Conservation (phyloP, 2,329 filamentous ascomycete genomes). For the Rhexocercosporidium sp. region DNA sequence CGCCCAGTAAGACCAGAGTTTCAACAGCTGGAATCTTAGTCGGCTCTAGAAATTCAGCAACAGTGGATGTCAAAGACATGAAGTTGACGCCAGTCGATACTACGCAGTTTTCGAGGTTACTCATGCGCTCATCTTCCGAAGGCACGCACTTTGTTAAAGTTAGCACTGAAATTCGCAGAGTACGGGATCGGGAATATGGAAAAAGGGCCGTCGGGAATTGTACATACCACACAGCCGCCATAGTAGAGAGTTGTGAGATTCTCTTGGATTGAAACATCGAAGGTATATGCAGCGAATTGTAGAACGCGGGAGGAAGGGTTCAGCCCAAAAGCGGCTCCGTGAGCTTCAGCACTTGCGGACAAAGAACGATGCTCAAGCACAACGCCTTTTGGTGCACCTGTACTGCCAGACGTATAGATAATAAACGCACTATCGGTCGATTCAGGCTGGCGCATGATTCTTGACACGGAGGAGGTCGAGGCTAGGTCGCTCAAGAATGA, state of each 20-base stretch:
- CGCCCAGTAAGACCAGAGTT: background rate
- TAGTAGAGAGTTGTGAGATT: background rate
- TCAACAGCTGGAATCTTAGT: background rate
- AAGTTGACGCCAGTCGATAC: background rate
- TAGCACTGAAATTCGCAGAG: too few relatives aligned
- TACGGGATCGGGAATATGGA: too few relatives aligned
- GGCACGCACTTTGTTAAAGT: background rate
- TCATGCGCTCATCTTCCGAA: background rate
- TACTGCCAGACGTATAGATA: background rate
- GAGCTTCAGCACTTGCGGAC: background rate
- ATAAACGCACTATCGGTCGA: background rate
- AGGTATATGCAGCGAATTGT: background rate
- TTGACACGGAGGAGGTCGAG: background rate
- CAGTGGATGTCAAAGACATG: background rate
- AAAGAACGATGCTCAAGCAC: background rate
- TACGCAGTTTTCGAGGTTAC: background rate
- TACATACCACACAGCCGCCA: background rate
- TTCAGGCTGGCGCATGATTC: too few relatives aligned
- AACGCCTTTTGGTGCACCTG: background rate
- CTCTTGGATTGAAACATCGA: background rate
- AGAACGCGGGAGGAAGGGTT: background rate
- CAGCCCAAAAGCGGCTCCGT: background rate
- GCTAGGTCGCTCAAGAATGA: background rate
- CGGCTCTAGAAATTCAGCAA: background rate
- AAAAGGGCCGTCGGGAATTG: too few relatives aligned